Base-by-base conservation (phyloP, 169 alveolate species). In the Plasmodium relictum region DNA sequence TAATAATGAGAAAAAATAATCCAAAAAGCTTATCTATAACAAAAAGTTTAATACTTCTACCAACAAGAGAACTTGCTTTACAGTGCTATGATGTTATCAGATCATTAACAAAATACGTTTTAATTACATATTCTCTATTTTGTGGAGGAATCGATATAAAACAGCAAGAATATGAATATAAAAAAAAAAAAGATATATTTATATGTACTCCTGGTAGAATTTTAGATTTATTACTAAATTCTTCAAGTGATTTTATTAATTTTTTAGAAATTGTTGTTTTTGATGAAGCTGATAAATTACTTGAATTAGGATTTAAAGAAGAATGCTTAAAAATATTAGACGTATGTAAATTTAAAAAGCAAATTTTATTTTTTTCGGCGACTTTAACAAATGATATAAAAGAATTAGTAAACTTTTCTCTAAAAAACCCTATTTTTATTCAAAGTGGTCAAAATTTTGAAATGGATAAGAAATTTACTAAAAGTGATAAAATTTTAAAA, bases 121-220 rank as follows among this genome's bases (percentile, higher is more conserved):
- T 89, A 50, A 74, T 95, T 37, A 95, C 97, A 37, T 90, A 94
- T 10, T 88, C 95, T 42, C 91, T 96, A 66, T 94, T 95, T 24
- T 31, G 88, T 42, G 99, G 99, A 14, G 99, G 99, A 5, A 92
- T 96, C 66, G 95, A 95, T 48, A 69, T 85, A 48, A 85, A 92
- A 76, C 96, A 93, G 73, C 99, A 97, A 80, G 97, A 94, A 74
- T 78, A 89, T 58, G 97, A 97, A 65, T 92, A 98, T 71, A 93
- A 95, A 68, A 93, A 95, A 14, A 95, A 96, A 48, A 99, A 99
- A 50, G 99, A 99, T 94, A 93, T 98, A 12, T 96, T 98, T 42
- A 94, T 99, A 16, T 99, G 99, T 54, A 99, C 99, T 12, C 99
- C 99, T 9, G 99, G 99, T 14, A 95, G 99, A 78, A 94, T 98